Conservation (phyloP, 345 rosid species). For the Draba incana region DNA sequence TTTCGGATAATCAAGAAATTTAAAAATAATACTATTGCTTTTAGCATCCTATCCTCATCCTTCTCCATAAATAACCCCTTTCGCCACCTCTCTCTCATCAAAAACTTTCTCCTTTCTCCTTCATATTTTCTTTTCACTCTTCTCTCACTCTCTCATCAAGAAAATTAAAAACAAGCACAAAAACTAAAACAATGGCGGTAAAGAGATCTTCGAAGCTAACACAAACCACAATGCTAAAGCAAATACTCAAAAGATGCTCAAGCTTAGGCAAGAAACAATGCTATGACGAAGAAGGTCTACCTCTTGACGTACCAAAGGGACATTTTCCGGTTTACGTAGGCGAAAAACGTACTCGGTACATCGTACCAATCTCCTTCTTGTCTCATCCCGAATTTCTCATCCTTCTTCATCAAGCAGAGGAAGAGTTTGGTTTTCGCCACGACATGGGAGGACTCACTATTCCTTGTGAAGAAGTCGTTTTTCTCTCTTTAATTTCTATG, state of each 20-base stretch:
- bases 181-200: constrained; percentile 55
- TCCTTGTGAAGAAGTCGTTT: constrained; percentile 88
- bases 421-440: constrained; percentile 91
- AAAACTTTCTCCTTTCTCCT: constrained; percentile 27
- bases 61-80: constrained; percentile 51
- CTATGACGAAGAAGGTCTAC: constrained; percentile 55
- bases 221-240: constrained; percentile 72
- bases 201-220: constrained; percentile 61
- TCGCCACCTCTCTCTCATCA: constrained; percentile 38
- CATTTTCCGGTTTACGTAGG: constrained; percentile 95
- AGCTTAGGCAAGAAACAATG: constrained; percentile 73
- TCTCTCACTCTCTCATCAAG: constrained; percentile 29
- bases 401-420: constrained; percentile 84
- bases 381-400: constrained; percentile 74
- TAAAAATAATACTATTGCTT: constrained; percentile 27
- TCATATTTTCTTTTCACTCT: constrained; percentile 15
- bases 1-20: constrained; percentile 27
- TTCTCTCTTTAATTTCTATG: constrained; percentile 38
- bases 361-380: constrained; percentile 85
- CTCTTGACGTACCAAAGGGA: constrained; percentile 92
- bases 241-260: constrained; percentile 79
- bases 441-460: constrained; percentile 89
- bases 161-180: not conserved
- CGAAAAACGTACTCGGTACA: constrained; percentile 70
- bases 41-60: constrained; percentile 28